Evolutionary conservation across 1,139 yeast species (phyloP), one percentile per base, ranked within the genome.

Genomic region (Suhomyces choctaworum): DNA sequence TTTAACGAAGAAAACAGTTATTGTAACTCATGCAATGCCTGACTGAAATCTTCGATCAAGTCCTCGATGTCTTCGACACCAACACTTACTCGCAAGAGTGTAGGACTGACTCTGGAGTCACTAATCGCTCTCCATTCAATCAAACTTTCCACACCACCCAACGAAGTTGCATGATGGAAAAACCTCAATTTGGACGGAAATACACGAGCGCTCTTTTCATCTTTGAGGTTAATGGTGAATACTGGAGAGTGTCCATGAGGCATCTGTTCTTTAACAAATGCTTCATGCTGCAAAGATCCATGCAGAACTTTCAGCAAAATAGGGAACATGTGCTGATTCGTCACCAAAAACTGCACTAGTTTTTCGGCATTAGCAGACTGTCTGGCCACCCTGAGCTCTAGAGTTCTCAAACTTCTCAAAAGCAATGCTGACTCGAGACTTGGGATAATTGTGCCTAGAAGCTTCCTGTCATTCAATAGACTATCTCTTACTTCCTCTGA

Each of bases 71-170:
- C 73, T 54, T 89, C 96, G 29, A 81, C 73, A 12, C 97, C 97
- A 34, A 85, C 70, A 40, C 95, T 84, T 4, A 89, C 63, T 56
- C 97, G 74, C 30, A 89, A 60, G 25, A 88, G 58, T 1, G 73
- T 70, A 16, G 76, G 72, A 23, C 73, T 63, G 10, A 80, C 81
- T 3, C 62, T 51, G 1, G 71, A 56, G 52, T 88, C 96, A 32
- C 86, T 73, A 62, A 89, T 56, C 1, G 88, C 82, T 53, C 96
- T 76, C 96, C 96, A 88, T 60, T 90, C 97, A 41, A 89, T 78
- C 50, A 89, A 68, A 37, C 95, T 84, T 58, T 90, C 97, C 5
- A 85, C 87, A n/a, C 97, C 96, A 25, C 97, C 97, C 20, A 90
- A 68, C 5, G 96, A 86, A 1, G 97, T 89, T 2, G 97, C 96